Base-by-base conservation (phyloP, 257 asterid species). In the Galeopsis tetrahit region DNA sequence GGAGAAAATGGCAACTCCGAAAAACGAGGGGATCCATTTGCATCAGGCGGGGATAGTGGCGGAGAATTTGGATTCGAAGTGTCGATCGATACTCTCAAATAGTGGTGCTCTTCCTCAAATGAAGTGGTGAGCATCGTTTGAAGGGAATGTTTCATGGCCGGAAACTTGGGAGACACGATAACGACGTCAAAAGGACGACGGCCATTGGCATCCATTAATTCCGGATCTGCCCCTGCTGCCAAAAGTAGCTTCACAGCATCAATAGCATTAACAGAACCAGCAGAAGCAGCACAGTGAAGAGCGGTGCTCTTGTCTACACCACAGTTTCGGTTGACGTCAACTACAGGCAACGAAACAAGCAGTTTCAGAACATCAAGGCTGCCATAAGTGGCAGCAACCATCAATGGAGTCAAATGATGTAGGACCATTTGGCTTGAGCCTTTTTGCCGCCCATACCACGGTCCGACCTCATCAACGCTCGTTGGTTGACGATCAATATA, bases 301-400 rank as follows among this genome's bases (percentile, higher is more conserved):
- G 98, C 89, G 7, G 96, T 90, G 78, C 73, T 83, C 67, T 84
- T 85, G 71, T 87, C 91, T 0, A 63, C 39, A 2, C 91, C 95
- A 64, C 90, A 85, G 7, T 82, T 73, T 34, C 79, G 85, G 75
- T 92, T 92, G n/a, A 90, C 91, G 56, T 92, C 89, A 40, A 84
- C 80, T 77, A 84, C 89, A 2, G 90, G 84, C 4, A 79, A 80
- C 33, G 96, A 85, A 5, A 88, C 69, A 15, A 92, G 79, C 69
- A 82, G 73, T 73, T 83, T 79, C 67, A 92, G 63, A 59, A 88
- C 88, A 68, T 88, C 96, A 3, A 84, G 40, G 73, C 96, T 89
- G 6, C 98, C 98, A 69, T 88, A 92, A 10, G 87, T 88, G 52
- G 96, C 85, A 52, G 98, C 96, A 61, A 92, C 94, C 96, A 92